phyloP scores from a whole-genome alignment of 225 moss, liverwort and hornwort genomes.

The Physcomitrium patens region DNA sequence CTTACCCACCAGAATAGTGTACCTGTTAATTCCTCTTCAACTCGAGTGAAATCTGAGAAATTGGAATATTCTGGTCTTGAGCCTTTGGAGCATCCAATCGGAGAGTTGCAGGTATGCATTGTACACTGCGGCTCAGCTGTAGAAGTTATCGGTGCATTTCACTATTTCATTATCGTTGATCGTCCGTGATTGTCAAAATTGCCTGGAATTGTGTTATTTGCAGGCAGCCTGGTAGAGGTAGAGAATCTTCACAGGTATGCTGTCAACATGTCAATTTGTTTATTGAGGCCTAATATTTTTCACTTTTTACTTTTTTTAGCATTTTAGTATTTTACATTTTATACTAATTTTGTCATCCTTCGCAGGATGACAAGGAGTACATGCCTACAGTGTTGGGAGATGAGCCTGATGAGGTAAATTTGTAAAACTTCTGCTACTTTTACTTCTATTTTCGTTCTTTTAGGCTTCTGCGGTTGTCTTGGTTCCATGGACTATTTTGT shows the following conservation, averaged over 20 bases:
- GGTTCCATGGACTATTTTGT: not conserved
- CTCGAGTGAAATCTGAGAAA: slow-evolving; percentile 17
- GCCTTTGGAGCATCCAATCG: slow-evolving; percentile 22
- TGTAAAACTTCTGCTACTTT: slow-evolving; percentile 33
- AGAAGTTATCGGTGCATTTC: not conserved
- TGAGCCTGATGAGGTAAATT: slow-evolving; percentile 78
- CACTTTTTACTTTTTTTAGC: too few species aligned
- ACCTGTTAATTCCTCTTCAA: slow-evolving; percentile 8
- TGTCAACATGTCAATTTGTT: slow-evolving; percentile 22
- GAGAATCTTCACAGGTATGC: slow-evolving; percentile 53
- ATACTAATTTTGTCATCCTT: slow-evolving; percentile 32
- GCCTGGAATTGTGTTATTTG: slow-evolving; percentile 23
- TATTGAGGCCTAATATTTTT: too few species aligned
- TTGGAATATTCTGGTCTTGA: not conserved
- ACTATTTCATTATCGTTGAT: not conserved
- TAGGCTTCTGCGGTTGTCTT: not conserved
- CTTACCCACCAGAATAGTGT: slow-evolving; percentile 26
- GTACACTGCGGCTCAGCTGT: not conserved
- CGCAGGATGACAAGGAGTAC: slow-evolving; percentile 93
- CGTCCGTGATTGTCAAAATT: too few species aligned
- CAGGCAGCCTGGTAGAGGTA: slow-evolving; percentile 55
- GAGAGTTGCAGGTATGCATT: slow-evolving; percentile 42
- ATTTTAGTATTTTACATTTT: too few species aligned
- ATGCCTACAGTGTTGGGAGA: slow-evolving; percentile 66
- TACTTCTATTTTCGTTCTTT: not conserved